Percentiles rank a stretch among this genome's conserved stretches.
These are phyloP conservation scores for Leishmania arabica DNA, from an alignment of 208 protist genomes.

Conservation along the genomic window DNA sequence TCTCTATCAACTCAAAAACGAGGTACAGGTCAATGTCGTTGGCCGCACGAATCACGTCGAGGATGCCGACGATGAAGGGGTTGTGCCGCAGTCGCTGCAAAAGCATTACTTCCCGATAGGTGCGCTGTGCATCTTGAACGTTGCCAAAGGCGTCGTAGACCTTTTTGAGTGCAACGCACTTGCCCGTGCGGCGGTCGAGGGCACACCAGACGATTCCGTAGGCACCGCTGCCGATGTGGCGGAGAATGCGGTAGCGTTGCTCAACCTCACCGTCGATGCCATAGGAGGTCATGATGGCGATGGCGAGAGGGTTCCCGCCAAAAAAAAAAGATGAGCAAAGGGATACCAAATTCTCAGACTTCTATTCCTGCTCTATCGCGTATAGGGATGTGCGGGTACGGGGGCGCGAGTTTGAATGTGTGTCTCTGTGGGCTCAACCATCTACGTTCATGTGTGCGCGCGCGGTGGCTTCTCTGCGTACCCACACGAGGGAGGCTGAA, in stretches of 20 bases:
- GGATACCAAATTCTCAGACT: not conserved
- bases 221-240: slow-evolving; percentile 95
- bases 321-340: not conserved
- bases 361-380: not conserved
- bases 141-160: slow-evolving; percentile 97
- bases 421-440: not conserved
- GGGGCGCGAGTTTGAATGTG: not conserved
- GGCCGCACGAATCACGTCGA: slow-evolving; percentile 96
- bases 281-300: slow-evolving; percentile 60
- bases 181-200: slow-evolving; percentile 82
- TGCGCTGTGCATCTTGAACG: slow-evolving; percentile 92
- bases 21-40: slow-evolving; percentile 98
- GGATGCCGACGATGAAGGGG: slow-evolving; percentile 92
- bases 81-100: slow-evolving; percentile 76
- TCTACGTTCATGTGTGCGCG: not conserved
- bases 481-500: not conserved
- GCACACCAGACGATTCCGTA: slow-evolving; percentile 97
- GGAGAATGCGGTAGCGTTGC: slow-evolving; percentile 92
- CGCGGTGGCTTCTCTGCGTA: not conserved
- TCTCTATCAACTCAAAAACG: slow-evolving; percentile 97
- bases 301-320: not conserved
- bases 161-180: slow-evolving; percentile 96
- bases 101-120: slow-evolving; percentile 98
- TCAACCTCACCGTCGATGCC: slow-evolving; percentile 92
- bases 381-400: not conserved